Conservation (phyloP, 805 yeast species). For the Starmerella powellii region DNA sequence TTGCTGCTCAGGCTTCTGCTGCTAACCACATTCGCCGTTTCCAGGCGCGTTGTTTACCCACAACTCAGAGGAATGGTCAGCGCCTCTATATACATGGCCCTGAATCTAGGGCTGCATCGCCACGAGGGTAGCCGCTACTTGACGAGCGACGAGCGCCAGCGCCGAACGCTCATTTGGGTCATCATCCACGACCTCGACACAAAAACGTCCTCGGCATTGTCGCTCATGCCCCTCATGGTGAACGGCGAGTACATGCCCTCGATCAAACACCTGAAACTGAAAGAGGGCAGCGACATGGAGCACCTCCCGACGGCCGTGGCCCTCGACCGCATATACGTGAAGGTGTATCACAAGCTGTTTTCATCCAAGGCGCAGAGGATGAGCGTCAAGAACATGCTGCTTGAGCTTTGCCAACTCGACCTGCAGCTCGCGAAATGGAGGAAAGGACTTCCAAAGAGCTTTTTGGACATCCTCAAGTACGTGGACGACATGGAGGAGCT, state of each 20-base stretch:
- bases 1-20: slow-evolving; percentile 34
- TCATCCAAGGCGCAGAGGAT: slow-evolving; percentile 14
- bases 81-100: slow-evolving; percentile 42
- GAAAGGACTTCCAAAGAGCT: slow-evolving; percentile 5
- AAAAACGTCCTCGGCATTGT: slow-evolving; percentile 35
- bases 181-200: slow-evolving; percentile 38
- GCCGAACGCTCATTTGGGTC: slow-evolving; percentile 40
- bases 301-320: slow-evolving; percentile 2
- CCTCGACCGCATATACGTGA: slow-evolving; percentile 13
- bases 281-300: slow-evolving; percentile 13
- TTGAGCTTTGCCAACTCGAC: slow-evolving; percentile 10
- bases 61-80: slow-evolving; percentile 31
- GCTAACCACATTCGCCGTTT: slow-evolving; percentile 25
- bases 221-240: slow-evolving; percentile 38
- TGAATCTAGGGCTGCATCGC: slow-evolving; percentile 47
- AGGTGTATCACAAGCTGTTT: slow-evolving; percentile 16
- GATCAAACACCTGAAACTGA: slow-evolving; percentile 36
- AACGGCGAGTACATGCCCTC: slow-evolving; percentile 28
- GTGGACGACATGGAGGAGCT: background rate
- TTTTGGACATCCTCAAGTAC: background rate
- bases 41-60: slow-evolving; percentile 15
- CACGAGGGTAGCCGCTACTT: slow-evolving; percentile 35
- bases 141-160: slow-evolving; percentile 30
- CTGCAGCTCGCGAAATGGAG: slow-evolving; percentile 18
- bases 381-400: slow-evolving; percentile 11